These are phyloP conservation scores for Hirschioporus abietinus DNA, from an alignment of 768 basidiomycete genomes.

Conservation along the genomic window DNA sequence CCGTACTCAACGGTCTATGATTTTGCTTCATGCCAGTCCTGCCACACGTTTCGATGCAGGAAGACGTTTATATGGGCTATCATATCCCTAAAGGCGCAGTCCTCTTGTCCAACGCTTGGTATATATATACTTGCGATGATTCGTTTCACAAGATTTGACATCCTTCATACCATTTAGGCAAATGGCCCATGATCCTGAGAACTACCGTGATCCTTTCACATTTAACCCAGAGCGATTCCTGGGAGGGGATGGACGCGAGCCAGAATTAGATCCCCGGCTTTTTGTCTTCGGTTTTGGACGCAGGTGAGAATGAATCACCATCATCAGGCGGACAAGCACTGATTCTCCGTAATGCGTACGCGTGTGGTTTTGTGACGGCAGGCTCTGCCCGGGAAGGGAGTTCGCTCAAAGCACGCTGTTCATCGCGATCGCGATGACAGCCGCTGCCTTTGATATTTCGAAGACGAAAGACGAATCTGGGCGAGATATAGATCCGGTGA, in stretches of 20 bases:
- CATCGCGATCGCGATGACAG: slow-evolving; percentile 23
- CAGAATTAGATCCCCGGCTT: slow-evolving; percentile 21
- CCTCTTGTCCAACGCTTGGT: slow-evolving; percentile 19
- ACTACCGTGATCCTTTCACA: slow-evolving; percentile 25
- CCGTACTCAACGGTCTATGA: no score
- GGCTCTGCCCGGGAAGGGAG: slow-evolving; percentile 34
- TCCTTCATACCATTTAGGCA: slow-evolving; percentile 16
- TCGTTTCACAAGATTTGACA: background rate
- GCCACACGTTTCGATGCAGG: slow-evolving; percentile 25
- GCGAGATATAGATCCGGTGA: slow-evolving; percentile 19
- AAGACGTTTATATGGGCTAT: slow-evolving; percentile 28
- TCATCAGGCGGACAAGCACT: no score
- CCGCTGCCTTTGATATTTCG: slow-evolving; percentile 24
- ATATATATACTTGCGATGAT: no score
- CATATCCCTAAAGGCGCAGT: slow-evolving; percentile 23
- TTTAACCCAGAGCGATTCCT: slow-evolving; percentile 31
- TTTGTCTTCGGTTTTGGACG: slow-evolving; percentile 26
- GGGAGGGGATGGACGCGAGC: slow-evolving; percentile 9
- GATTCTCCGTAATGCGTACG: no score
- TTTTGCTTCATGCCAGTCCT: slow-evolving; percentile 15
- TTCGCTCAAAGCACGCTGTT: slow-evolving; percentile 28
- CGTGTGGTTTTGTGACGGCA: background rate
- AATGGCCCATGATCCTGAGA: slow-evolving; percentile 26
- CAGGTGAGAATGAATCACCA: no score
- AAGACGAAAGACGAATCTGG: slow-evolving; percentile 23